Base-by-base conservation (phyloP, 2,329 filamentous ascomycete genomes). In the Aspergillus sp. region DNA sequence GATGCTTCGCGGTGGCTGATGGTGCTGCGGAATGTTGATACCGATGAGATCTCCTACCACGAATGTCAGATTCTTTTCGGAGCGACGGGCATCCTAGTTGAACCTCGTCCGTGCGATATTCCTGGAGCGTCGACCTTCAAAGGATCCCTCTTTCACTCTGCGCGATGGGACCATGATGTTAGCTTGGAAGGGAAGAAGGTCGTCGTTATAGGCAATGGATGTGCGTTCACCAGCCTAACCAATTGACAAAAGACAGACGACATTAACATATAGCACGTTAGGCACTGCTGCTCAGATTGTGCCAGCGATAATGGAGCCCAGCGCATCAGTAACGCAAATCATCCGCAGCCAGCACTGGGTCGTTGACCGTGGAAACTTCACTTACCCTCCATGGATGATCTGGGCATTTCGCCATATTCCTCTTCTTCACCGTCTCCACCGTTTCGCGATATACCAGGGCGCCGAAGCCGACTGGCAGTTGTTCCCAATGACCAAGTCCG, bases 291-390 rank as follows among this genome's bases (percentile, higher is more conserved):
- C 67, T 1, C 68, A 70, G 50, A 64, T 70, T 15, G 64, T 70
- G 4, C 68, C 68, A 2, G 59, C 64, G 3, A 54, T 69, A 8
- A 35, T 43, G 11, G 35, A 55, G 50, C 77, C 76, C 31, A 80
- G 78, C 9, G 83, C 80, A 61, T 79, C 79, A 6, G 75, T 86
- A 1, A 84, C 82, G 0, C 84, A 86, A 61, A 67, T 86, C 6
- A 80, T 86, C 76, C 74, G 82, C 24, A 80, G 80, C 8, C 79
- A 83, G 8, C 84, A 84, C 5, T 86, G 83, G 82, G 27, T 31
- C 27, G 27, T 31, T 31, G 27, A 31, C 1, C 27, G 27, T 3
- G 27, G 8, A 11, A 31, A 31, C 27, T 31, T 31, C 27, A 9
- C 8, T 11, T 31, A 31, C 9, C 27, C 27, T 12, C 27, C 27